Evolutionary conservation across 495 filamentous ascomycete species (phyloP).

Genomic region (Penicillium egyptiacum): DNA sequence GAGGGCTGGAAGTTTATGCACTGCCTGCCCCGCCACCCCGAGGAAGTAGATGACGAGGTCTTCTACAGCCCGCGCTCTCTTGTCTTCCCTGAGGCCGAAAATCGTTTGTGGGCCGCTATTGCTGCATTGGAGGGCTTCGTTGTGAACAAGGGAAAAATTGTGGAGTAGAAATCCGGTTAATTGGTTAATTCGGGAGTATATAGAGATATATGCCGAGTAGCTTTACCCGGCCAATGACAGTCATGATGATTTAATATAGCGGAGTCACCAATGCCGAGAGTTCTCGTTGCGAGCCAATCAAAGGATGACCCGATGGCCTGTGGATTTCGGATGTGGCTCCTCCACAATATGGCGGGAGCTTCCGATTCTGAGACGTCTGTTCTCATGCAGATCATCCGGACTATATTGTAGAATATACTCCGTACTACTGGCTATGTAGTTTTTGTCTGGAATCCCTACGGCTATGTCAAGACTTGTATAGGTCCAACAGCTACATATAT

Average conservation of each 20-base stretch:
- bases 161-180: slow-evolving; percentile 33
- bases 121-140: slow-evolving; percentile 87
- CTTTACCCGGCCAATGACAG: slow-evolving; percentile 12
- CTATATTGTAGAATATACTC: not conserved
- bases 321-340: slow-evolving; percentile 19
- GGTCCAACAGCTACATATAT: not conserved
- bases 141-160: slow-evolving; percentile 79
- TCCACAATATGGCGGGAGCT: not conserved
- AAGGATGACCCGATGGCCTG: not conserved
- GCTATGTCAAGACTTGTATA: not conserved
- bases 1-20: slow-evolving; percentile 97
- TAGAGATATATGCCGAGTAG: not conserved
- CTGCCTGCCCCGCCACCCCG: slow-evolving; percentile 88
- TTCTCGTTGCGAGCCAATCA: slow-evolving; percentile 9
- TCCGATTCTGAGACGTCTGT: not conserved
- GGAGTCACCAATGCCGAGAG: not conserved
- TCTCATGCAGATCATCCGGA: not conserved
- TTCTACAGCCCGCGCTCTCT: slow-evolving; percentile 81
- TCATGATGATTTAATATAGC: slow-evolving; percentile 13
- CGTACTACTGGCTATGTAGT: not conserved
- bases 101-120: slow-evolving; percentile 86
- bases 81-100: slow-evolving; percentile 93
- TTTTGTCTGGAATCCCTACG: not conserved
- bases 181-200: not conserved
- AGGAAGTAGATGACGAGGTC: slow-evolving; percentile 93